phyloP scores from a whole-genome alignment of 495 filamentous ascomycete species.

The Glarea lozoyensis region DNA sequence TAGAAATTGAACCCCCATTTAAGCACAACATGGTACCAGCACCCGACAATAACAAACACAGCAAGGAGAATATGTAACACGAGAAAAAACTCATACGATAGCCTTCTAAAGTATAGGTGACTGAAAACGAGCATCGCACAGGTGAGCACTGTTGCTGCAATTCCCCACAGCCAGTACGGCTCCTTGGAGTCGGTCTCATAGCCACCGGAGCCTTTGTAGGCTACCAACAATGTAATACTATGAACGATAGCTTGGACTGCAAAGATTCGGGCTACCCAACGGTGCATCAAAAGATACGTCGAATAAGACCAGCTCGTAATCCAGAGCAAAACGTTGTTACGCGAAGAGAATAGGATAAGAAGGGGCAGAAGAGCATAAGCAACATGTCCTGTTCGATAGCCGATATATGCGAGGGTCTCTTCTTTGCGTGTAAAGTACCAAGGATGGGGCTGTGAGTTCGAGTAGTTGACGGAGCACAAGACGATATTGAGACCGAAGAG shows the following conservation, averaged over 20 bases:
- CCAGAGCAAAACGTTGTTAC: slow-evolving; percentile 40
- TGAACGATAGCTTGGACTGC: slow-evolving; percentile 30
- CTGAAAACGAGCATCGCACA: slow-evolving; percentile 12
- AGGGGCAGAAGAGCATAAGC: slow-evolving; percentile 26
- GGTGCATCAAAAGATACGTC: slow-evolving; percentile 37
- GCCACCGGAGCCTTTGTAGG: slow-evolving; percentile 16
- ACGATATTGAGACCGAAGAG: slow-evolving; percentile 33
- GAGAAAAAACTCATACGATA: slow-evolving; percentile 34
- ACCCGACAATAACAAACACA: slow-evolving; percentile 29
- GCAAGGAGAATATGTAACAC: slow-evolving; percentile 29
- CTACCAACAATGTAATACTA: slow-evolving; percentile 19
- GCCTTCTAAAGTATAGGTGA: slow-evolving; percentile 22
- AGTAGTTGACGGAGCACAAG: slow-evolving; percentile 25
- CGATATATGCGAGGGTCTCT: slow-evolving; percentile 31
- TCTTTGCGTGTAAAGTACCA: slow-evolving; percentile 2
- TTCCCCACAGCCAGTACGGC: slow-evolving; percentile 33
- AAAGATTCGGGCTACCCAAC: slow-evolving; percentile 36
- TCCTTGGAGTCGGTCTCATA: slow-evolving; percentile 15
- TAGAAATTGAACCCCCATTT: slow-evolving; percentile 23
- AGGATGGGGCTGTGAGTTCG: slow-evolving; percentile 17
- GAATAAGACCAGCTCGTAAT: slow-evolving; percentile 37
- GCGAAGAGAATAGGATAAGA: slow-evolving; percentile 26
- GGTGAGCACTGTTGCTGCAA: slow-evolving; percentile 25
- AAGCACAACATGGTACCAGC: slow-evolving; percentile 31
- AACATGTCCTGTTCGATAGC: slow-evolving; percentile 29